Evolutionary conservation across 306 rosid species (phyloP), one percentile per base, ranked within the genome.

Genomic region (Arachis stenosperma): DNA sequence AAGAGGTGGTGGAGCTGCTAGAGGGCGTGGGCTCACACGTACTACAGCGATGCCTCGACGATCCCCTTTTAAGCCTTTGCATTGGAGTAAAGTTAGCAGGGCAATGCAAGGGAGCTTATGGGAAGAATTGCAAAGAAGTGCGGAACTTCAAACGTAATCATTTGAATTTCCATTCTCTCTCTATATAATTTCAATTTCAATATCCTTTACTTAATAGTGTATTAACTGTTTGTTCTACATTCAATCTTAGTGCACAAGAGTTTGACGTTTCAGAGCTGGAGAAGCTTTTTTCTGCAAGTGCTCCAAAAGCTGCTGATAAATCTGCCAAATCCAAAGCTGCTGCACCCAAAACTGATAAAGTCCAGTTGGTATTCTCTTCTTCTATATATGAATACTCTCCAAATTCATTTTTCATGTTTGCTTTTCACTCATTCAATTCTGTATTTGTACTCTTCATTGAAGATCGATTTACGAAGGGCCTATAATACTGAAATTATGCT

Each of bases 401-500:
- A 58, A 54, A 50, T 70, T 75, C 36, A 17, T 67, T 65, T 37
- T 54, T 79, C 37, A 71, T 73, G 78, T 68, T 77, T 63, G 13
- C 12, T 67, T 51, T 78, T 36, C 71, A 47, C 66, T 64, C 42
- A 60, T 27, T 65, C 60, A 47, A 53, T 61, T 75, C 27, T 69
- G 9, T 71, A 15, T 72, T 57, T 58, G 48, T 43, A 51, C 75
- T 39, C 40, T 63, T 52, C 55, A 68, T 67, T 81, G 73, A 84
- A 94, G 97, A 62, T 93, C 85, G 97, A 93, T 76, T 75, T 89
- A 60, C 86, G 90, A 84, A 88, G 97, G 85, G 98, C 98, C 77
- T 71, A 93, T 79, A 91, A 93, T 80, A 91, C 97, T 61, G 96
- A 91, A 86, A 93, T 93, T 83, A 91, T 91, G 98, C 98, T 91